A percentile compares a stretch with the other conserved stretches of the same genome.
These are phyloP conservation scores for Thinopyrum obtusiflorum DNA, from an alignment of 202 grass and related monocot genomes.

Conservation along the genomic window DNA sequence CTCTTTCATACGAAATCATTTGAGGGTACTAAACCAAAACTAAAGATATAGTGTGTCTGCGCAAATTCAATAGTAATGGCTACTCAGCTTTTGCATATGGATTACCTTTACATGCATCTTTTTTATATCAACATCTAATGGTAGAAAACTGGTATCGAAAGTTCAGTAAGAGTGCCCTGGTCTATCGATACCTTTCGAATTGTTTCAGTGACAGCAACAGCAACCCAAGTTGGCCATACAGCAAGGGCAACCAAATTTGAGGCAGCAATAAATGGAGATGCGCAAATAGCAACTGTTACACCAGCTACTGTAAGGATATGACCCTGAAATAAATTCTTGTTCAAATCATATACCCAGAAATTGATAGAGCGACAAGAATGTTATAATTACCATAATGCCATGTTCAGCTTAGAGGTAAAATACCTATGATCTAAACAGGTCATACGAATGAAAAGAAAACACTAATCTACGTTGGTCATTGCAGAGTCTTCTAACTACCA, in stretches of 20 bases:
- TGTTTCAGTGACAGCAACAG: slow-evolving; percentile 87
- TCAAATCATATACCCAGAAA: slow-evolving; percentile 12
- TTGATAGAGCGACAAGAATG: background rate
- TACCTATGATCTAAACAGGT: background rate
- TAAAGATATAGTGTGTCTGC: slow-evolving; percentile 1
- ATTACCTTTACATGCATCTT: slow-evolving; percentile 1
- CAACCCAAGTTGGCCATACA: slow-evolving; percentile 80
- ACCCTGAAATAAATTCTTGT: slow-evolving; percentile 56
- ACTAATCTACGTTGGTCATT: background rate
- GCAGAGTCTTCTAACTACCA: background rate
- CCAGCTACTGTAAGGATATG: slow-evolving; percentile 81
- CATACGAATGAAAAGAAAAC: background rate
- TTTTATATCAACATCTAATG: background rate
- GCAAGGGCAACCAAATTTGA: slow-evolving; percentile 81
- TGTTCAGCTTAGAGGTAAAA: background rate
- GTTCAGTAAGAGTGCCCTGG: background rate
- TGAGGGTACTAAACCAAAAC: background rate
- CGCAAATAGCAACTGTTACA: slow-evolving; percentile 76
- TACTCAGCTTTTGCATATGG: background rate
- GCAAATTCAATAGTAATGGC: background rate
- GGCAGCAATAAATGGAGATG: slow-evolving; percentile 66
- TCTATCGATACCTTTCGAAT: slow-evolving; percentile 64
- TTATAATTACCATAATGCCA: background rate
- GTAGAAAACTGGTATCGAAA: background rate
- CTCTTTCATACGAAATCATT: background rate